Conservation (phyloP, 305 asterid species). For the Plantago coronopus region DNA sequence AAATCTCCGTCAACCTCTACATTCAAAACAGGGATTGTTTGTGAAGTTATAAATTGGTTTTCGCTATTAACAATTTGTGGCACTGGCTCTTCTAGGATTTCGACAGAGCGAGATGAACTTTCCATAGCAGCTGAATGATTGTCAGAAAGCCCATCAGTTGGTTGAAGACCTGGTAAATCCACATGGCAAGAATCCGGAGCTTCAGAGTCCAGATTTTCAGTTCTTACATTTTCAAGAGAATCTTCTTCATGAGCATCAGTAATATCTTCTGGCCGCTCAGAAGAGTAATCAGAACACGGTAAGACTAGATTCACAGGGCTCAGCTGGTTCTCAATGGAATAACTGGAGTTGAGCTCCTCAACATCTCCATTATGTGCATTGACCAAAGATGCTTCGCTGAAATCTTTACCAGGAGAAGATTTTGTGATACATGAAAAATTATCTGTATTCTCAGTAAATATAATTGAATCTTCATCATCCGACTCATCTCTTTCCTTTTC, state of each 20-base stretch:
- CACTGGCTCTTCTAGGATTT: conserved; percentile 32
- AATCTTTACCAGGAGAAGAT: conserved; percentile 28
- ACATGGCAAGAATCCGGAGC: conserved; percentile 24
- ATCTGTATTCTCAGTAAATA: conserved; percentile 29
- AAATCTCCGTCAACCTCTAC: conserved; percentile 25
- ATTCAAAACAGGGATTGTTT: conserved; percentile 23
- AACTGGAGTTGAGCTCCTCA: conserved; percentile 27
- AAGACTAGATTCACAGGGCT: conserved; percentile 26
- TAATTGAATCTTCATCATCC: conserved; percentile 36
- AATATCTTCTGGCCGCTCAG: conserved; percentile 30
- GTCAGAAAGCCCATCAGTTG: conserved; percentile 24
- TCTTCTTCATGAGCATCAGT: conserved; percentile 29
- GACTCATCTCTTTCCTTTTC: conserved; percentile 27
- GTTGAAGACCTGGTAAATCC: conserved; percentile 29
- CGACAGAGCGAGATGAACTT: conserved; percentile 26
- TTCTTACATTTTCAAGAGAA: conserved; percentile 28
- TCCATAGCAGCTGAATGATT: conserved; percentile 34
- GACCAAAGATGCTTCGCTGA: conserved; percentile 19
- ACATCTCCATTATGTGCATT: conserved; percentile 23
- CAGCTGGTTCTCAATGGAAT: conserved; percentile 28
- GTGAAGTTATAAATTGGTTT: conserved; percentile 20
- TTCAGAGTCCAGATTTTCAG: conserved; percentile 27
- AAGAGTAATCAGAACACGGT: conserved; percentile 24
- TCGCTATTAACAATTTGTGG: conserved; percentile 31
- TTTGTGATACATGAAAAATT: conserved; percentile 24